Percentiles rank a stretch among this genome's conserved stretches.
Conservation (phyloP, 1,139 yeast genomes). For the Yamadazyma dushanensis region DNA sequence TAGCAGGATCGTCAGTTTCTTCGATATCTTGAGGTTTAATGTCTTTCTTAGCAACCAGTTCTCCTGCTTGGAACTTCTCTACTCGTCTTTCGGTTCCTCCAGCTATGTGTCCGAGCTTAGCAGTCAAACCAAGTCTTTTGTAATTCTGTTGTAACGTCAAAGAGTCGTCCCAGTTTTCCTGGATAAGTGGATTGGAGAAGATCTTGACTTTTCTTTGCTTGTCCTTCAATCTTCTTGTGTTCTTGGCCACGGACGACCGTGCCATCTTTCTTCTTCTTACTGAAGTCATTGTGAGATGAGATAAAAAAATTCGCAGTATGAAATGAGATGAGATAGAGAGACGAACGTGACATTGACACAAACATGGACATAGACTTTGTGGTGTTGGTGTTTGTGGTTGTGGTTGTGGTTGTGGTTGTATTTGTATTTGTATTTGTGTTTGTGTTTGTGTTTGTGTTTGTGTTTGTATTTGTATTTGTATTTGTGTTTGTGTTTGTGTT, state of each 20-base stretch:
- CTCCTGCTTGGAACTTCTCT: slow-evolving; percentile 7
- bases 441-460: too few relatives aligned
- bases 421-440: too few relatives aligned
- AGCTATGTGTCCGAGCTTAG: slow-evolving; percentile 62
- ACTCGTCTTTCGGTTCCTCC: slow-evolving; percentile 66
- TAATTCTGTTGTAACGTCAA: slow-evolving; percentile 84
- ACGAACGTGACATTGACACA: background rate
- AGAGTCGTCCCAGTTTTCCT: slow-evolving; percentile 84
- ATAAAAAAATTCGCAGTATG: slow-evolving; percentile 6
- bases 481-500: too few relatives aligned
- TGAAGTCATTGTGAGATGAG: slow-evolving; percentile 53
- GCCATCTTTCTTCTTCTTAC: slow-evolving; percentile 88
- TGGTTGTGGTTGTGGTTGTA: too few relatives aligned
- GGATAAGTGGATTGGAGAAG: slow-evolving; percentile 76
- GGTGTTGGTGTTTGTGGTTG: too few relatives aligned
- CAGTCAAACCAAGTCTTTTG: slow-evolving; percentile 69
- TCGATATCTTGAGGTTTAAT: slow-evolving; percentile 39
- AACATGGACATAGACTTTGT: too few relatives aligned
- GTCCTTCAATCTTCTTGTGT: slow-evolving; percentile 68
- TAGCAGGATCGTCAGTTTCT: slow-evolving; percentile 50
- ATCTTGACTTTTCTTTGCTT: slow-evolving; percentile 65
- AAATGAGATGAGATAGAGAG: slow-evolving; percentile 5
- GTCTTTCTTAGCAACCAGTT: slow-evolving; percentile 25
- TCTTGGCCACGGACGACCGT: slow-evolving; percentile 66
- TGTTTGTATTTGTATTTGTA: too few relatives aligned